Percentiles rank a stretch among this genome's conserved stretches.
phyloP scores from a whole-genome alignment of 1,139 yeast genomes.

The Candida tropicalis region DNA sequence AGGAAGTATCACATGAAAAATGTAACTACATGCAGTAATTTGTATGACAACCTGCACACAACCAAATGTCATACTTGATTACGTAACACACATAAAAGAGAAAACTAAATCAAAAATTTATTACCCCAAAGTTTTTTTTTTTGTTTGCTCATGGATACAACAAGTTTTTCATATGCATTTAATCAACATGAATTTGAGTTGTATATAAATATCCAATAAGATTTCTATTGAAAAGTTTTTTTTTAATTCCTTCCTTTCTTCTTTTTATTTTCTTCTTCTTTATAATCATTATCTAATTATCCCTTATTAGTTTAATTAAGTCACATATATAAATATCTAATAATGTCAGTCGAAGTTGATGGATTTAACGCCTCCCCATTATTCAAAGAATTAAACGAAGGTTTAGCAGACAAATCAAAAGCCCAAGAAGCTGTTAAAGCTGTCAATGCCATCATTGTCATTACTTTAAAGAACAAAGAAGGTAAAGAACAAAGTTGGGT shows the following conservation, averaged over 20 bases:
- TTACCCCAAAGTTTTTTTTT: conserved; percentile 3
- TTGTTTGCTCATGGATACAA: not conserved
- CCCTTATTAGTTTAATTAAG: not conserved
- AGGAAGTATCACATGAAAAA: conserved; percentile 8
- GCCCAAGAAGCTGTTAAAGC: conserved; percentile 47
- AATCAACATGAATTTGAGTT: not conserved
- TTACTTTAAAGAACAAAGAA: conserved; percentile 69
- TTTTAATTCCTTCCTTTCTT: conserved; percentile 1
- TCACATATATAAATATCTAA: conserved; percentile 8
- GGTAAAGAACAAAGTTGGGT: conserved; percentile 70
- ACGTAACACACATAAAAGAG: not conserved
- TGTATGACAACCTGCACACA: not conserved
- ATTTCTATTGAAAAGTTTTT: not conserved
- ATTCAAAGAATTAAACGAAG: conserved; percentile 44
- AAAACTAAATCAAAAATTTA: not conserved
- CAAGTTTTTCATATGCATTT: conserved; percentile 1
- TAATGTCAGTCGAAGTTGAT: conserved; percentile 46
- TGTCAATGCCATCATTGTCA: conserved; percentile 66
- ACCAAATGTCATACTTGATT: not conserved
- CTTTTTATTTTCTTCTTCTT: not conserved
- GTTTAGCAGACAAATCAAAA: conserved; percentile 40
- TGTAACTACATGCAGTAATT: not conserved
- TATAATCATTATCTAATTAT: not conserved
- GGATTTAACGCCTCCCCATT: conserved; percentile 53
- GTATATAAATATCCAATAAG: not conserved